Evolutionary conservation across 2,329 filamentous ascomycete genomes (phyloP).

Genomic region (Diaporthe caulivora): DNA sequence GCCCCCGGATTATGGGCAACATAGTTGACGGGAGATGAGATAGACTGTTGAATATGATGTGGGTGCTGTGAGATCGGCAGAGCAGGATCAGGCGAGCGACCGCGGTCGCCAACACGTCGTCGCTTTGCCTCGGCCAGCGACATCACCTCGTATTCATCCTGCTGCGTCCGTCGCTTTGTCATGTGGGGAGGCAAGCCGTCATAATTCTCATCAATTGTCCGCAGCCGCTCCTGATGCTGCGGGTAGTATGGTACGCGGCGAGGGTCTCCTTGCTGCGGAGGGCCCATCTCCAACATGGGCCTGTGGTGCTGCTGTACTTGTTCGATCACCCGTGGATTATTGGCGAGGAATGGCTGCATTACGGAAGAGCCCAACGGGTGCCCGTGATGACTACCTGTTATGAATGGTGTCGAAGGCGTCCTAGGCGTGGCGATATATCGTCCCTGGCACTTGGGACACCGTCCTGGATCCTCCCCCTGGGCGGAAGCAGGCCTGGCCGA

Average conservation of each 20-base stretch:
- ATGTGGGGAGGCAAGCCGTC: conserved; percentile 27
- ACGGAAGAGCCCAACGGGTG: conserved; percentile 21
- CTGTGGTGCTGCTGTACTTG: conserved; percentile 48
- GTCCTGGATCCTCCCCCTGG: conserved; percentile 62
- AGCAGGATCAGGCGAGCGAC: conserved; percentile 41
- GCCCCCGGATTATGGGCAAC: conserved; percentile 30
- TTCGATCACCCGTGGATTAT: conserved; percentile 47
- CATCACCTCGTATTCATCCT: conserved; percentile 46
- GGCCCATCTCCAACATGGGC: conserved; percentile 38
- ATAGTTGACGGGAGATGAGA: conserved; percentile 31
- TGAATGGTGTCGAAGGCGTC: conserved; percentile 66
- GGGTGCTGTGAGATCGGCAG: conserved; percentile 26
- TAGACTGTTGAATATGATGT: conserved; percentile 27
- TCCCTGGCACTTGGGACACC: conserved; percentile 80
- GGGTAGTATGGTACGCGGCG: conserved; percentile 34
- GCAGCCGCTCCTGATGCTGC: conserved; percentile 34
- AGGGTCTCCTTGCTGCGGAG: conserved; percentile 46
- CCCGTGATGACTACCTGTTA: conserved; percentile 35
- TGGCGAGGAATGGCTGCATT: conserved; percentile 43
- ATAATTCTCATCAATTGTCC: conserved; percentile 36
- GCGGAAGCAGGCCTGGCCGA: conserved; percentile 48
- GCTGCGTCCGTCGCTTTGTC: conserved; percentile 30
- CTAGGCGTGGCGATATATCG: conserved; percentile 73
- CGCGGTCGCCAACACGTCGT: conserved; percentile 48
- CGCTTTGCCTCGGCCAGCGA: conserved; percentile 52